These are phyloP conservation scores for Drosera spatulata DNA, from an alignment of 179 eudicot species.

Conservation along the genomic window DNA sequence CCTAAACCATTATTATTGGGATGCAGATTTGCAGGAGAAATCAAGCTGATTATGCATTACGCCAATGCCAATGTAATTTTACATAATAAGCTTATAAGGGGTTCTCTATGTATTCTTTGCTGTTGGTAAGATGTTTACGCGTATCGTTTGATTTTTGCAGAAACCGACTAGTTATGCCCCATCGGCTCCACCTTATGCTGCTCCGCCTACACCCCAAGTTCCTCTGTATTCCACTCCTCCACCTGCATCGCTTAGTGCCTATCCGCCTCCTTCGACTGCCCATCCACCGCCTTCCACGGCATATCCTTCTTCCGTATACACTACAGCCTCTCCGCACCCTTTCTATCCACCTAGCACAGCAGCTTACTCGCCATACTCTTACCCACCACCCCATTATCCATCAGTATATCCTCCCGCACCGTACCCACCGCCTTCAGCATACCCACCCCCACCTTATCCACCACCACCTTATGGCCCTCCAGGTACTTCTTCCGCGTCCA, in stretches of 20 bases:
- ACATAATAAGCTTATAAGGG: background rate
- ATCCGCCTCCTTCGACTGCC: constrained; percentile 10
- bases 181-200: constrained; percentile 48
- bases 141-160: constrained; percentile 21
- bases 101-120: background rate
- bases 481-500: constrained; percentile 19
- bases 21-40: constrained; percentile 85
- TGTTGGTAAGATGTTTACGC: background rate
- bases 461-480: constrained; percentile 41
- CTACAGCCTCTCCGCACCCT: constrained; percentile 17
- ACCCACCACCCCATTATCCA: constrained; percentile 30
- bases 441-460: constrained; percentile 25
- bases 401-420: constrained; percentile 35
- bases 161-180: constrained; percentile 32
- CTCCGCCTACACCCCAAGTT: constrained; percentile 30
- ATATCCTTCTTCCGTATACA: constrained; percentile 12
- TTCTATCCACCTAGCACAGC: constrained; percentile 35
- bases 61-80: constrained; percentile 50
- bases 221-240: constrained; percentile 38
- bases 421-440: background rate
- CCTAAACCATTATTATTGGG: too few species aligned
- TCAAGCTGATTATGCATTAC: constrained; percentile 75
- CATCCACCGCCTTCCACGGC: constrained; percentile 26
- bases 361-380: constrained; percentile 35
- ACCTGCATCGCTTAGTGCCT: constrained; percentile 10